phyloP scores from a whole-genome alignment of 1,284 basidiomycete species.

The Leccinum fallax region DNA sequence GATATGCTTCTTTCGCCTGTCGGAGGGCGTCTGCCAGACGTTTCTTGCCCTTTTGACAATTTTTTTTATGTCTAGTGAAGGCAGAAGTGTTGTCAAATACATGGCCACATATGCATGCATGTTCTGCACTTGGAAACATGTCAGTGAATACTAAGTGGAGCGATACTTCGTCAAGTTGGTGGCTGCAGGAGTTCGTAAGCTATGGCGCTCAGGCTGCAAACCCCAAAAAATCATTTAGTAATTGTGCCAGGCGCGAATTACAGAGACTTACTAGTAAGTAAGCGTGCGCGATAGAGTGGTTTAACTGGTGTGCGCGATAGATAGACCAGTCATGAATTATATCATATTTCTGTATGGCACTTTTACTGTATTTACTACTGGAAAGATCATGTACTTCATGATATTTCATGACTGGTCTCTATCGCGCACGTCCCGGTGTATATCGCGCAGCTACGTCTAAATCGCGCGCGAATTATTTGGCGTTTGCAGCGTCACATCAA shows the following conservation, averaged over 20 bases:
- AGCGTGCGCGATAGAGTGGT: too few species aligned
- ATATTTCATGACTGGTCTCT: not conserved
- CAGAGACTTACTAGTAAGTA: too few species aligned
- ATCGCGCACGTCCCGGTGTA: not conserved
- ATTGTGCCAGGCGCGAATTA: too few species aligned
- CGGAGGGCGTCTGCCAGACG: not conserved
- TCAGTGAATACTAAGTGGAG: not conserved
- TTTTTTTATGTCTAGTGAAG: not conserved
- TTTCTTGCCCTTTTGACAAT: not conserved
- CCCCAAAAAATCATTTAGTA: too few species aligned
- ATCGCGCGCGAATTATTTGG: not conserved
- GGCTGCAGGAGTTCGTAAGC: too few species aligned
- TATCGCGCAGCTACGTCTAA: not conserved
- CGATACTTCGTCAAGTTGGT: too few species aligned
- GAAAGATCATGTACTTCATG: too few species aligned
- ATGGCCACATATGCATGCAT: not conserved
- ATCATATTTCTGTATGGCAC: too few species aligned
- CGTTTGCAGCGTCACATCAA: not conserved
- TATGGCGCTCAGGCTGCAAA: too few species aligned
- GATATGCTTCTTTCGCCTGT: not conserved
- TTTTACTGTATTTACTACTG: too few species aligned
- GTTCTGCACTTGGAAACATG: not conserved
- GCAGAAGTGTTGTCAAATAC: not conserved
- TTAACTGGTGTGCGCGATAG: too few species aligned
- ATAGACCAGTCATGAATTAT: too few species aligned